A percentile compares a stretch with the other conserved stretches of the same genome.
phyloP scores from a whole-genome alignment of 805 yeast genomes.

The Ogataea populi-albae region DNA sequence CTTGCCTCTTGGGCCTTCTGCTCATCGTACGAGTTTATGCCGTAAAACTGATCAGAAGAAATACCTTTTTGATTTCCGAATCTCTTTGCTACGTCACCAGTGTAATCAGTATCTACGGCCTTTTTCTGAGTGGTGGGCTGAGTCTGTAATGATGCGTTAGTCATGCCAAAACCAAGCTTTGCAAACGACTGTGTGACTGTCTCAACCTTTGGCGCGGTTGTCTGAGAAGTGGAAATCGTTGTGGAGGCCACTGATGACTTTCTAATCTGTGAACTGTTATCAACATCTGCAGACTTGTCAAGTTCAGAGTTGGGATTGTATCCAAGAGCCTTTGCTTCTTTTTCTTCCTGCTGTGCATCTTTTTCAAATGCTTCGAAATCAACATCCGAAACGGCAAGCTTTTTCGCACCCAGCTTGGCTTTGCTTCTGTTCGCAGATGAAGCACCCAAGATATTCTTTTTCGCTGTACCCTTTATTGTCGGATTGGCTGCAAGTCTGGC shows the following conservation, averaged over 20 bases:
- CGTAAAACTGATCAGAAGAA: conserved; percentile 92
- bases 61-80: conserved; percentile 91
- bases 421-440: conserved; percentile 52
- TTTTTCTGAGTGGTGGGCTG: conserved; percentile 21
- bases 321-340: conserved; percentile 56
- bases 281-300: conserved; percentile 12
- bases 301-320: conserved; percentile 41
- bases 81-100: conserved; percentile 72
- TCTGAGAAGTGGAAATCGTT: conserved; percentile 17
- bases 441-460: conserved; percentile 38
- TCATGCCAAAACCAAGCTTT: conserved; percentile 88
- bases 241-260: conserved; percentile 15
- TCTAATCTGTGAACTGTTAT: conserved; percentile 15
- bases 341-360: conserved; percentile 80
- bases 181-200: conserved; percentile 70
- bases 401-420: conserved; percentile 58
- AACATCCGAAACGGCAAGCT: conserved; percentile 47
- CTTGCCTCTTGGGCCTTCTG: conserved; percentile 76
- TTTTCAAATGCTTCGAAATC: conserved; percentile 64
- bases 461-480: conserved; percentile 16
- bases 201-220: conserved; percentile 31
- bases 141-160: conserved; percentile 52
- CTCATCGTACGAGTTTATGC: conserved; percentile 81
- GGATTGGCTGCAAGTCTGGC: conserved; percentile 32
- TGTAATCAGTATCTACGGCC: conserved; percentile 45